Conservation (phyloP, 139 green algal species). For the Chlamydomonas applanata region DNA sequence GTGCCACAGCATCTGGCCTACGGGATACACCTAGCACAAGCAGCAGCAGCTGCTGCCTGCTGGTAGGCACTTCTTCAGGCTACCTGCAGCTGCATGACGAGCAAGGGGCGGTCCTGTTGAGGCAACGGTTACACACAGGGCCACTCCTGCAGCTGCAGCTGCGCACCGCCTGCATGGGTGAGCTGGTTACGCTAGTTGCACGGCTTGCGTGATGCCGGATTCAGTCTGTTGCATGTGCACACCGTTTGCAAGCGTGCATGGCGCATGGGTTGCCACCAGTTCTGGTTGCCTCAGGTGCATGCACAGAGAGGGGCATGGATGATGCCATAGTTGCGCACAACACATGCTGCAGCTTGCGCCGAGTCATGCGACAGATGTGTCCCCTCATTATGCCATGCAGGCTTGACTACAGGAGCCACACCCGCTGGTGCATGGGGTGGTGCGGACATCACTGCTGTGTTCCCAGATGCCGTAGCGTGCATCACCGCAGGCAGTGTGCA, state of each 20-base stretch:
- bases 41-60: constrained; percentile 30
- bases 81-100: constrained; percentile 58
- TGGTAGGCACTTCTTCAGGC: constrained; percentile 55
- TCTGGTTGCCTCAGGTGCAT: neutral
- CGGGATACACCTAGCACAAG: constrained; percentile 2
- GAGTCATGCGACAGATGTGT: no score
- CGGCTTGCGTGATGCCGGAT: no score
- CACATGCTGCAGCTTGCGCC: neutral
- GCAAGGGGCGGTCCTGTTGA: constrained; percentile 41
- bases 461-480: no score
- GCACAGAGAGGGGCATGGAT: neutral
- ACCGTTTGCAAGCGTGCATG: neutral
- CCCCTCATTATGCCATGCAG: no score
- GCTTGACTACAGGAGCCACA: no score
- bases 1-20: neutral
- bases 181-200: neutral
- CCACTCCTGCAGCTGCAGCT: constrained; percentile 2
- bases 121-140: constrained; percentile 48
- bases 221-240: neutral
- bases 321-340: neutral
- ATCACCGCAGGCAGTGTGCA: no score
- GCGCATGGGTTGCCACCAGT: neutral
- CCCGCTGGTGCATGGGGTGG: no score
- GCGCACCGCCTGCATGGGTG: neutral
- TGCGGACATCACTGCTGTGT: no score